phyloP scores from a whole-genome alignment of 306 rosid genomes.

The Arachis stenosperma region DNA sequence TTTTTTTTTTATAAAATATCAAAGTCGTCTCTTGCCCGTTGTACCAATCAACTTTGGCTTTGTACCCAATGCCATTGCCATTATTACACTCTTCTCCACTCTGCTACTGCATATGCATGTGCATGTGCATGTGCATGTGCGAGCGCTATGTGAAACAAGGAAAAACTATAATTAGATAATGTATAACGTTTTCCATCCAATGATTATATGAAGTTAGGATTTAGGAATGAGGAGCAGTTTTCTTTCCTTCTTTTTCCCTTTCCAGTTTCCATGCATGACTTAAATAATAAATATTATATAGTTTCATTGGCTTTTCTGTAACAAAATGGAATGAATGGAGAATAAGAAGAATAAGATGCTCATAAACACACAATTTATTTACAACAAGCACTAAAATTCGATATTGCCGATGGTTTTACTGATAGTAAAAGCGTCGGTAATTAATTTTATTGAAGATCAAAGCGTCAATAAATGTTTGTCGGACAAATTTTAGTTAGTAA shows the following conservation, averaged over 20 bases:
- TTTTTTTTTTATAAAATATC: no score
- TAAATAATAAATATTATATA: slow-evolving; percentile 3
- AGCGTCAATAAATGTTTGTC: no score
- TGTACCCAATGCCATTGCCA: slow-evolving; percentile 26
- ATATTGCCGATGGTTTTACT: no score
- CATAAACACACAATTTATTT: not conserved
- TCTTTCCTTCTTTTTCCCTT: not conserved
- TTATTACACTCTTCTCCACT: not conserved
- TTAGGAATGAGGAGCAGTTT: not conserved
- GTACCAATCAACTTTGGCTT: not conserved
- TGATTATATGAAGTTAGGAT: slow-evolving; percentile 3
- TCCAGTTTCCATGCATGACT: not conserved
- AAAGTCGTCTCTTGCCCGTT: no score
- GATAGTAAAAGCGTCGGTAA: no score
- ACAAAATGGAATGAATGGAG: not conserved
- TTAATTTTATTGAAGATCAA: no score
- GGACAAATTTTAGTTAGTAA: no score
- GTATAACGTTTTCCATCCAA: not conserved
- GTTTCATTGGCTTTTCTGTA: not conserved
- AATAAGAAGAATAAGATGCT: slow-evolving; percentile 9
- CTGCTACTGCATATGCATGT: not conserved
- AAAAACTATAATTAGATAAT: not conserved
- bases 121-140: not conserved
- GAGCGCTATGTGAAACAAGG: slow-evolving; percentile 3
- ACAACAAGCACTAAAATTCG: not conserved